phyloP scores from a whole-genome alignment of 164 flowering plant genomes.

The Magnolia kwangsiensis region DNA sequence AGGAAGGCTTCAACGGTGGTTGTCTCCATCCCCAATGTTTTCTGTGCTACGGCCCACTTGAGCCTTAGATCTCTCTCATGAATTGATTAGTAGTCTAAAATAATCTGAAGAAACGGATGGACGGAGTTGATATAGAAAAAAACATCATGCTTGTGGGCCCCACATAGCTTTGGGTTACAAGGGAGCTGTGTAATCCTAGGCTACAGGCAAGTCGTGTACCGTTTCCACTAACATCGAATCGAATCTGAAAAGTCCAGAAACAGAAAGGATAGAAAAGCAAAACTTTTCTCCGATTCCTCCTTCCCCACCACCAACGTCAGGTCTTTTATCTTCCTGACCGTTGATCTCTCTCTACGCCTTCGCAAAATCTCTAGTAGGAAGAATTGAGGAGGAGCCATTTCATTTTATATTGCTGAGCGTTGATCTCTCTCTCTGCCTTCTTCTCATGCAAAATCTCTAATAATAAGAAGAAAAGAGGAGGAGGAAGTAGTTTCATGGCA shows the following conservation, averaged over 20 bases:
- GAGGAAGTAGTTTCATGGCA: slow-evolving; percentile 29
- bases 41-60: too few species aligned
- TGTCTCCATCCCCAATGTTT: too few species aligned
- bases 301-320: not conserved
- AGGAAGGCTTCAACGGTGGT: too few species aligned
- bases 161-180: too few species aligned
- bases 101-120: too few species aligned
- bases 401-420: not conserved
- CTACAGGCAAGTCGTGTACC: too few species aligned
- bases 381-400: not conserved
- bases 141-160: too few species aligned
- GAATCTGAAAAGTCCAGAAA: slow-evolving; percentile 8
- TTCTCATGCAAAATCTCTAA: not conserved
- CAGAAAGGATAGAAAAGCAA: not conserved
- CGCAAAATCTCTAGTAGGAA: not conserved
- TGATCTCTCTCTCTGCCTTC: slow-evolving; percentile 14
- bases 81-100: too few species aligned
- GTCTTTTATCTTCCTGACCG: not conserved
- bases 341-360: slow-evolving; percentile 16
- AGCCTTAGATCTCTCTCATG: too few species aligned
- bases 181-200: too few species aligned
- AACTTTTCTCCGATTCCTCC: not conserved
- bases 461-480: not conserved
- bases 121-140: too few species aligned
- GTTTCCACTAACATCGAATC: slow-evolving; percentile 6